These are phyloP conservation scores for Akanthomyces muscarius DNA, from an alignment of 2,329 filamentous ascomycete species.

Conservation along the genomic window DNA sequence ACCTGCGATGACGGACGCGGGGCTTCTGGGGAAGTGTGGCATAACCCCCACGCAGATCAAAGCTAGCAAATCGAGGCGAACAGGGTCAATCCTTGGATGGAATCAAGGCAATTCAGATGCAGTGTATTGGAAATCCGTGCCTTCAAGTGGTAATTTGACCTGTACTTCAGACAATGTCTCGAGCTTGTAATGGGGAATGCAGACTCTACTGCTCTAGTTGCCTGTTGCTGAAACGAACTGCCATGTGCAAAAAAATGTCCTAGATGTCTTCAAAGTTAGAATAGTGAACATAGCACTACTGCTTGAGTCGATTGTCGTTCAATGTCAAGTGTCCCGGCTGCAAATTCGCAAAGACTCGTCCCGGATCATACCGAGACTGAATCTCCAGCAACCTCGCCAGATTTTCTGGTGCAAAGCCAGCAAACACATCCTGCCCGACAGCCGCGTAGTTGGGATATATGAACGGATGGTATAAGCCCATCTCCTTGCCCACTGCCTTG, in stretches of 20 bases:
- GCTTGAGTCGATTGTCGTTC: neutral
- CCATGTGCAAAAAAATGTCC: too few relatives aligned
- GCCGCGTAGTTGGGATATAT: conserved; percentile 10
- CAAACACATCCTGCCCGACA: neutral
- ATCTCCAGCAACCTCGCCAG: neutral
- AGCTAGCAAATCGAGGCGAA: neutral
- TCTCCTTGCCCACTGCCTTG: neutral
- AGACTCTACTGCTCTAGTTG: too few relatives aligned
- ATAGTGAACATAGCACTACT: neutral
- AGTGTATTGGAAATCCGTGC: too few relatives aligned
- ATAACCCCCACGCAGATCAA: neutral
- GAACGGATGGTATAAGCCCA: neutral
- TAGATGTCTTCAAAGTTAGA: too few relatives aligned
- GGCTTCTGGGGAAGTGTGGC: neutral
- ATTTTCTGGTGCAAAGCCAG: neutral
- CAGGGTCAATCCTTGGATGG: too few relatives aligned
- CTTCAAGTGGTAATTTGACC: too few relatives aligned
- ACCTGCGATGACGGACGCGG: neutral
- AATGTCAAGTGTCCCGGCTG: conserved; percentile 7
- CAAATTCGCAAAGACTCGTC: neutral
- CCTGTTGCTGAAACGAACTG: too few relatives aligned
- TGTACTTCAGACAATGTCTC: too few relatives aligned
- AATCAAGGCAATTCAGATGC: too few relatives aligned
- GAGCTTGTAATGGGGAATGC: too few relatives aligned
- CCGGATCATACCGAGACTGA: neutral